Percentiles rank a stretch among this genome's conserved stretches.
Evolutionary conservation across 371 early-diverging fungal species (phyloP).

Genomic region (Furculomyces boomerangus): DNA sequence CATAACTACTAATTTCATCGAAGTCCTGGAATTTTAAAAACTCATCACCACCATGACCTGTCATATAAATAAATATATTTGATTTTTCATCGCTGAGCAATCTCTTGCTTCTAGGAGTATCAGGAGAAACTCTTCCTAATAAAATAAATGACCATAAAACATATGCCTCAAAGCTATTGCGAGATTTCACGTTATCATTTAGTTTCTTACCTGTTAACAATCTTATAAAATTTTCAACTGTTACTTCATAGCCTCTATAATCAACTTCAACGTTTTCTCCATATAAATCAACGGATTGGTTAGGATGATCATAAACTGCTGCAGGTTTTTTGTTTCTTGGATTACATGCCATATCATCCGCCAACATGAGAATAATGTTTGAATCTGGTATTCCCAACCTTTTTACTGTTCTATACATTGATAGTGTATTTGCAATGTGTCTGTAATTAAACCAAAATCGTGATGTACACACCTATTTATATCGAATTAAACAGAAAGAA

Average conservation of each 20-base stretch:
- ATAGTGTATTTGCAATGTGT: slow-evolving; percentile 88
- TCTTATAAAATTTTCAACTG: slow-evolving; percentile 90
- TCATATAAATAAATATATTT: slow-evolving; percentile 90
- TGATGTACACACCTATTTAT: slow-evolving; percentile 71
- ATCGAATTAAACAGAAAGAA: not conserved
- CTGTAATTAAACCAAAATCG: slow-evolving; percentile 95
- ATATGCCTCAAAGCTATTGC: not conserved
- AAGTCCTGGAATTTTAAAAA: slow-evolving; percentile 95
- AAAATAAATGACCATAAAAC: not conserved
- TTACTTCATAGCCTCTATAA: slow-evolving; percentile 95
- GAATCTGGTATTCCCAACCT: slow-evolving; percentile 93
- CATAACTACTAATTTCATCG: slow-evolving; percentile 84
- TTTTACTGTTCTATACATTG: slow-evolving; percentile 94
- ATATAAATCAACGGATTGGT: slow-evolving; percentile 63
- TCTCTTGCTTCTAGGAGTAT: slow-evolving; percentile 77
- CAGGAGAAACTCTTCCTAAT: slow-evolving; percentile 43
- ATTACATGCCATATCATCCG: slow-evolving; percentile 95
- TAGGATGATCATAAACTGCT: slow-evolving; percentile 79
- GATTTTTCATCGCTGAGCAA: slow-evolving; percentile 83
- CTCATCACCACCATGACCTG: slow-evolving; percentile 95
- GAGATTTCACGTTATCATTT: too few relatives aligned
- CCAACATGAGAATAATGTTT: slow-evolving; percentile 93
- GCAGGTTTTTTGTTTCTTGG: slow-evolving; percentile 82
- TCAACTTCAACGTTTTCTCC: slow-evolving; percentile 93
- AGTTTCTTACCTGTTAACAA: slow-evolving; percentile 58